These are phyloP conservation scores for Exophiala sp. DNA, from an alignment of 2,329 filamentous ascomycete species.

Conservation along the genomic window DNA sequence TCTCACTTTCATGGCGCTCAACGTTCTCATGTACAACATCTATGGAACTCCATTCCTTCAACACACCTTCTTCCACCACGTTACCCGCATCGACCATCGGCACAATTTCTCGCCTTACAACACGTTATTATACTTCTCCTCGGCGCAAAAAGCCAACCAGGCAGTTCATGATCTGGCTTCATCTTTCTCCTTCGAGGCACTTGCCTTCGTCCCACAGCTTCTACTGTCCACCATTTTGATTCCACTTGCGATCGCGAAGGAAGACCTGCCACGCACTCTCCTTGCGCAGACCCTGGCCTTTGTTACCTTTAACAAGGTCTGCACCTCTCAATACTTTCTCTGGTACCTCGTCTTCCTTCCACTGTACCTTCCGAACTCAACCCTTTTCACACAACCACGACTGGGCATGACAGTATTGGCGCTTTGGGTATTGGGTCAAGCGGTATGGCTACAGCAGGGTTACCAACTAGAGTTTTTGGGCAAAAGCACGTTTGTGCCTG, in stretches of 20 bases:
- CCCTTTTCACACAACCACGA: slow-evolving; percentile 55
- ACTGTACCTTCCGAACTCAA: slow-evolving; percentile 78
- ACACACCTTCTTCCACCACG: slow-evolving; percentile 90
- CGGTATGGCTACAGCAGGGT: slow-evolving; percentile 69
- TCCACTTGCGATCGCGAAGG: slow-evolving; percentile 48
- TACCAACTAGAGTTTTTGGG: slow-evolving; percentile 78
- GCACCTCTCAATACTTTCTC: slow-evolving; percentile 98
- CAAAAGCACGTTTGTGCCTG: slow-evolving; percentile 76
- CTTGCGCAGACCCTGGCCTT: slow-evolving; percentile 94
- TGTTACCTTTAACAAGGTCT: slow-evolving; percentile 97
- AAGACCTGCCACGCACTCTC: slow-evolving; percentile 69
- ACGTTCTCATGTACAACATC: slow-evolving; percentile 71
- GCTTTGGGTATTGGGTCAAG: slow-evolving; percentile 67
- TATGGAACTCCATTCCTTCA: slow-evolving; percentile 79
- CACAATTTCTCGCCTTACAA: slow-evolving; percentile 99
- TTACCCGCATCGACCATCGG: slow-evolving; percentile 88
- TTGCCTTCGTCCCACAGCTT: slow-evolving; percentile 87
- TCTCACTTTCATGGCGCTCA: slow-evolving; percentile 68
- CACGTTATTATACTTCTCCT: slow-evolving; percentile 80
- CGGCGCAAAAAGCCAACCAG: slow-evolving; percentile 52
- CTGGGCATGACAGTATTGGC: slow-evolving; percentile 63
- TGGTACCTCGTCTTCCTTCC: slow-evolving; percentile 97
- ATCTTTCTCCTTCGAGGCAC: slow-evolving; percentile 62
- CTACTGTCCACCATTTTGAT: slow-evolving; percentile 74
- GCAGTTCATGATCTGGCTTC: slow-evolving; percentile 22